A percentile compares a stretch with the other conserved stretches of the same genome.
Evolutionary conservation across 306 rosid species (phyloP).

Genomic region (Nissolia schottii): DNA sequence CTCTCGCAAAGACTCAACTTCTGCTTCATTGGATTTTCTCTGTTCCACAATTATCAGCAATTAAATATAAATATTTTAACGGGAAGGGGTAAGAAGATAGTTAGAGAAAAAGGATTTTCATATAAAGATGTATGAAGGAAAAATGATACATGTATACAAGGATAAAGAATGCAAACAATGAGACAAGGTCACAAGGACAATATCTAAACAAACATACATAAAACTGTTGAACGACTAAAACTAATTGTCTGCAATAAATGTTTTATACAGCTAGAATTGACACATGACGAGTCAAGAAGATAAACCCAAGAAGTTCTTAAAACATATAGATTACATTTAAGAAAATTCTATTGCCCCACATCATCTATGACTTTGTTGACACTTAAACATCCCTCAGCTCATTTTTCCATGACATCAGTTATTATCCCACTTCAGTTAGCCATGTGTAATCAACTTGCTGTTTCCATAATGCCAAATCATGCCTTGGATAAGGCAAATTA

Average conservation of each 20-base stretch:
- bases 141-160: neutral
- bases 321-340: neutral
- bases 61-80: conserved; percentile 17
- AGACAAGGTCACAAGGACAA: neutral
- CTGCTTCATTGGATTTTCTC: conserved; percentile 95
- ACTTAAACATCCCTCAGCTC: neutral
- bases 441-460: neutral
- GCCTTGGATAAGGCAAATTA: neutral
- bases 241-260: neutral
- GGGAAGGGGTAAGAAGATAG: conserved; percentile 1
- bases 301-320: conserved; percentile 5
- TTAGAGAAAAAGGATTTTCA: neutral
- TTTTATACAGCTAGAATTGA: conserved; percentile 6
- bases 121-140: neutral
- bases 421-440: neutral
- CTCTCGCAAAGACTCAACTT: conserved; percentile 93
- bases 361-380: neutral
- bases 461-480: conserved; percentile 5
- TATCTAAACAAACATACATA: neutral
- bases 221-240: neutral
- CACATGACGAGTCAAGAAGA: neutral
- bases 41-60: conserved; percentile 47
- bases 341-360: neutral
- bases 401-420: neutral
- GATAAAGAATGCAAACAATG: neutral